Evolutionary conservation across 176 grass and related monocot species (phyloP).

Genomic region (Secale cereale): DNA sequence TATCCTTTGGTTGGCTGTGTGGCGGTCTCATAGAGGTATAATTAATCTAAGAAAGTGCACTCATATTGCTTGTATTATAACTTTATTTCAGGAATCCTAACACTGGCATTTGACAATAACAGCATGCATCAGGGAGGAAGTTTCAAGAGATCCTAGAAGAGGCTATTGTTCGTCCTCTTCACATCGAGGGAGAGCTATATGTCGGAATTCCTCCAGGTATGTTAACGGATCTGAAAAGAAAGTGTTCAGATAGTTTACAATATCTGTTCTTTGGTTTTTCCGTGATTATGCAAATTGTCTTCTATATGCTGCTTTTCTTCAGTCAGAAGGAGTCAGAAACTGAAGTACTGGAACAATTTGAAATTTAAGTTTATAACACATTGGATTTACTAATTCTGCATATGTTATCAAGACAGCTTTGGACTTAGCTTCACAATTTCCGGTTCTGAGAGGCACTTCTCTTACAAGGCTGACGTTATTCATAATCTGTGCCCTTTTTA

Average conservation of each 20-base stretch:
- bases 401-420: neutral
- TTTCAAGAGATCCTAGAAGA: slow-evolving; percentile 92
- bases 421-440: neutral
- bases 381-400: neutral
- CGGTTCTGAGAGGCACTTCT: neutral
- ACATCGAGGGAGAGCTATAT: slow-evolving; percentile 89
- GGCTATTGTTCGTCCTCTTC: slow-evolving; percentile 92
- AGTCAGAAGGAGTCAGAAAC: neutral
- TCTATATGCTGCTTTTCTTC: neutral
- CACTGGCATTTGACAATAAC: slow-evolving; percentile 33
- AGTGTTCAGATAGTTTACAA: neutral
- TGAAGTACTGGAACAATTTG: neutral
- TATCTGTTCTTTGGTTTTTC: neutral
- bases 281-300: neutral
- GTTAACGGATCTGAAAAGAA: neutral
- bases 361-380: neutral
- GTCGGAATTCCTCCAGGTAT: slow-evolving; percentile 95
- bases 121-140: slow-evolving; percentile 91
- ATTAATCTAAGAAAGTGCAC: too few relatives aligned
- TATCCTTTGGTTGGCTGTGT: slow-evolving; percentile 98
- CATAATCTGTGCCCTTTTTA: slow-evolving; percentile 14
- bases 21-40: slow-evolving; percentile 91
- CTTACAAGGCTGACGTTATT: neutral
- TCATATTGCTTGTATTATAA: neutral
- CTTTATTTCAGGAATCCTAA: slow-evolving; percentile 18